Evolutionary conservation across 345 rosid genomes (phyloP).

Genomic region (Chamaenerion angustifolium): DNA sequence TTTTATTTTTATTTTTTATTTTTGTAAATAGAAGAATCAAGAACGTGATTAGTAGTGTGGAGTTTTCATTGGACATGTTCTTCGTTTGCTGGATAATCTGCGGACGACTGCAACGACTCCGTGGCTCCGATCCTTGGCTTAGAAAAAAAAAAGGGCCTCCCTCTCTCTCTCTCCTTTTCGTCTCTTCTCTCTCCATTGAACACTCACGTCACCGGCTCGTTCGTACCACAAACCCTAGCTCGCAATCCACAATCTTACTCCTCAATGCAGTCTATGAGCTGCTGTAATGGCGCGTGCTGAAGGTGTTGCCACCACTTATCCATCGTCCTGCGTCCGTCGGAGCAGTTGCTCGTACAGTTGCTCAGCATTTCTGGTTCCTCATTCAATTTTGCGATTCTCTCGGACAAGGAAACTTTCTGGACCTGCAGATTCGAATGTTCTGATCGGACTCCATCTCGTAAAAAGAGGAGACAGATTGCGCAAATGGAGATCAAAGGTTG

Average conservation of each 20-base stretch:
- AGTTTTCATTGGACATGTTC: no score
- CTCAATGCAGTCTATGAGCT: slow-evolving; percentile 4
- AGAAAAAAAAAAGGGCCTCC: background rate
- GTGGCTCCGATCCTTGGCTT: background rate
- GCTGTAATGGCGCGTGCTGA: slow-evolving; percentile 7
- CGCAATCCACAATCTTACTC: background rate
- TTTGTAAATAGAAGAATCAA: no score
- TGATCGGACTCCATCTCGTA: slow-evolving; percentile 3
- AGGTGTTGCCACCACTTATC: slow-evolving; percentile 2
- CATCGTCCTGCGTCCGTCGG: slow-evolving; percentile 1
- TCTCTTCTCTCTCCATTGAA: background rate
- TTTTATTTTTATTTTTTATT: no score
- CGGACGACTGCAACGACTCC: background rate
- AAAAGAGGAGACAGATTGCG: background rate
- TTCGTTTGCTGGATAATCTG: no score
- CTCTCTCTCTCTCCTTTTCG: slow-evolving; percentile 5
- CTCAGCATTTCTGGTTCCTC: background rate
- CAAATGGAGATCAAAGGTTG: slow-evolving; percentile 7
- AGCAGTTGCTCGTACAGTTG: background rate
- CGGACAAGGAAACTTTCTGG: background rate
- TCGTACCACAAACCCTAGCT: slow-evolving; percentile 1
- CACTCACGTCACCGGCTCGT: background rate
- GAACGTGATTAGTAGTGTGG: no score
- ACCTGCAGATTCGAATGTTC: background rate
- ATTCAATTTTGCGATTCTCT: background rate